Evolutionary conservation across 805 yeast species (phyloP).

Genomic region (Hanseniaspora hatyaiensis): DNA sequence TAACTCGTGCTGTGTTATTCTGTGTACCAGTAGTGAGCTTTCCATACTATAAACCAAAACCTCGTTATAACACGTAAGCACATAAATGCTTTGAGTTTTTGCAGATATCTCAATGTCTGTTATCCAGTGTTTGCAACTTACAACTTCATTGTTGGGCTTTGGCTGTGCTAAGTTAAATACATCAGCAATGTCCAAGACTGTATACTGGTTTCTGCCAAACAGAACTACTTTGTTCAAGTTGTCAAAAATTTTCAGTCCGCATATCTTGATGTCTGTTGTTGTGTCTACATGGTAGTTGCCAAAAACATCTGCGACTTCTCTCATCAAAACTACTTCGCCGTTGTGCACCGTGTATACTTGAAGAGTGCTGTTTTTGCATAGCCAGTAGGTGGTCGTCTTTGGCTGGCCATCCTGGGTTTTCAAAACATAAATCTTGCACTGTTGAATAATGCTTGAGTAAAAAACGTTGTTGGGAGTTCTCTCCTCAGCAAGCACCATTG

Average conservation of each 20-base stretch:
- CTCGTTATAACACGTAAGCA: conserved; percentile 73
- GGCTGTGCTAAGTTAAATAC: too few species aligned
- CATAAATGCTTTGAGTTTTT: conserved; percentile 30
- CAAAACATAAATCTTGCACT: neutral
- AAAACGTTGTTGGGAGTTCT: neutral
- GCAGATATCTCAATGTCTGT: conserved; percentile 44
- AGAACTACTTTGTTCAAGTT: neutral
- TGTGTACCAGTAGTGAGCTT: conserved; percentile 22
- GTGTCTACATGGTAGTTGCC: neutral
- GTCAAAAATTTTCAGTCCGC: neutral
- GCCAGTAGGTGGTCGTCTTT: too few species aligned
- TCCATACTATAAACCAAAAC: conserved; percentile 28
- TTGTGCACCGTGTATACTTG: neutral
- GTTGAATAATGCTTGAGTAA: neutral
- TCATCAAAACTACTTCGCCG: neutral
- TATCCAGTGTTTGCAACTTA: conserved; percentile 57
- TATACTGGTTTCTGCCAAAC: neutral
- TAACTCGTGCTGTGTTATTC: conserved; percentile 42
- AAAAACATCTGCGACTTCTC: neutral
- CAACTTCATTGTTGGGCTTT: neutral
- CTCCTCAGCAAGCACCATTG: too few species aligned
- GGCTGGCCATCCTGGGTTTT: too few species aligned
- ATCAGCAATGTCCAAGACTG: neutral
- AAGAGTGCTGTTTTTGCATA: neutral
- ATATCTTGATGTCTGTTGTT: neutral